Percentiles rank a stretch among this genome's conserved stretches.
These are phyloP conservation scores for Plasmodium malariae DNA, from an alignment of 169 alveolate genomes.

Conservation along the genomic window DNA sequence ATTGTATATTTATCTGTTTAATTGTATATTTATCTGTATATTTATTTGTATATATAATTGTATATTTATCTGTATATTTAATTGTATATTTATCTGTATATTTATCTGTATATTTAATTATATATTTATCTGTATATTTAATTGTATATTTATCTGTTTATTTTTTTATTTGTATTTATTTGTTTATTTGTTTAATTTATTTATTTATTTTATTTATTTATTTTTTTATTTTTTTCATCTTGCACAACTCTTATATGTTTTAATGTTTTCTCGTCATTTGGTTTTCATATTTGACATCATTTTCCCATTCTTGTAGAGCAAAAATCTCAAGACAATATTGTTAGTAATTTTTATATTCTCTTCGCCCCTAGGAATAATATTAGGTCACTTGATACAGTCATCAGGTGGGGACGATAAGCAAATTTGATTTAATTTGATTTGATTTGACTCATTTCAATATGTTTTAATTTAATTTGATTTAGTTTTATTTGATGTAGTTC, in stretches of 20 bases:
- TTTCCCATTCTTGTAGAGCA: constrained; percentile 16
- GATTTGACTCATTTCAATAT: background rate
- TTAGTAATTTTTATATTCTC: constrained; percentile 30
- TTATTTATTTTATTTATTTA: background rate
- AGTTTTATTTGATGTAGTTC: too few relatives aligned
- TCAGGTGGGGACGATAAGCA: constrained; percentile 7
- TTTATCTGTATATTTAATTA: too few relatives aligned
- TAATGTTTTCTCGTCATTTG: background rate
- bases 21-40: too few relatives aligned
- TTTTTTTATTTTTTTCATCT: background rate
- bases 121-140: too few relatives aligned
- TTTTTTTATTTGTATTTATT: too few relatives aligned
- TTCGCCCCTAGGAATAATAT: constrained; percentile 53
- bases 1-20: too few relatives aligned
- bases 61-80: background rate
- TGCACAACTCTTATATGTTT: background rate
- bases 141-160: too few relatives aligned
- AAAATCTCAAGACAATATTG: constrained; percentile 25
- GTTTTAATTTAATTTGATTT: background rate
- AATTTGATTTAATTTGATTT: background rate
- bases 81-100: too few relatives aligned
- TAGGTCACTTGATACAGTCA: constrained; percentile 40
- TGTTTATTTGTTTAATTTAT: background rate
- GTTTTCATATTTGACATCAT: background rate
- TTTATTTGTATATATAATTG: too few relatives aligned